Evolutionary conservation across 2,329 filamentous ascomycete species (phyloP).

Genomic region (Ophiostoma angusticollis): DNA sequence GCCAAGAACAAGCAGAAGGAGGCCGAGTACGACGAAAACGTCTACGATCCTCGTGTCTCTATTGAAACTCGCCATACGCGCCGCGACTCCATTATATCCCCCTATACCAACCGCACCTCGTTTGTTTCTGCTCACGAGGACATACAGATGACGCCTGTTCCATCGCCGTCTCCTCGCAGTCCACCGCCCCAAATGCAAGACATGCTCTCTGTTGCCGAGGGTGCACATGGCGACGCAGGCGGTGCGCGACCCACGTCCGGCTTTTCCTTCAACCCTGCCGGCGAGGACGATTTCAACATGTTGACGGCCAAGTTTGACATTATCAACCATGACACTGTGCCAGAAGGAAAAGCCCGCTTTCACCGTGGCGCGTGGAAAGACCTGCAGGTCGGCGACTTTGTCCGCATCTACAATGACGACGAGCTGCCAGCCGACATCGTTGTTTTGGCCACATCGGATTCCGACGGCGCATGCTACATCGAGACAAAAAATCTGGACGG

Average conservation of each 20-base stretch:
- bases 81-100: constrained; percentile 41
- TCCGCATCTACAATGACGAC: constrained; percentile 92
- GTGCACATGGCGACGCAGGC: constrained; percentile 18
- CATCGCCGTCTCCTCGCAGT: constrained; percentile 54
- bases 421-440: constrained; percentile 90
- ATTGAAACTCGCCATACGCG: constrained; percentile 46
- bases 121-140: constrained; percentile 48
- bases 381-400: constrained; percentile 87
- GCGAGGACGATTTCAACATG: constrained; percentile 21
- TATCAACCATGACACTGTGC: constrained; percentile 56
- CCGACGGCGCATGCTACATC: constrained; percentile 89
- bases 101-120: constrained; percentile 33
- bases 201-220: constrained; percentile 27
- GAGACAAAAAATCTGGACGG: constrained; percentile 98
- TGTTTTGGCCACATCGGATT: constrained; percentile 82
- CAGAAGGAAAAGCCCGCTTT: constrained; percentile 65
- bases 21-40: constrained; percentile 29
- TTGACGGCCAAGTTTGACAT: constrained; percentile 42
- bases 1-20: constrained; percentile 36
- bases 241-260: constrained; percentile 21
- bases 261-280: constrained; percentile 24
- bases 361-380: constrained; percentile 94
- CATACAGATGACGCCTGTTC: constrained; percentile 93
- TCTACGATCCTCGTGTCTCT: constrained; percentile 51
- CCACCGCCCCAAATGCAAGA: constrained; percentile 21